A percentile compares a stretch with the other conserved stretches of the same genome.
phyloP scores from a whole-genome alignment of 1,284 basidiomycete species.

The Lentinus polychrous region DNA sequence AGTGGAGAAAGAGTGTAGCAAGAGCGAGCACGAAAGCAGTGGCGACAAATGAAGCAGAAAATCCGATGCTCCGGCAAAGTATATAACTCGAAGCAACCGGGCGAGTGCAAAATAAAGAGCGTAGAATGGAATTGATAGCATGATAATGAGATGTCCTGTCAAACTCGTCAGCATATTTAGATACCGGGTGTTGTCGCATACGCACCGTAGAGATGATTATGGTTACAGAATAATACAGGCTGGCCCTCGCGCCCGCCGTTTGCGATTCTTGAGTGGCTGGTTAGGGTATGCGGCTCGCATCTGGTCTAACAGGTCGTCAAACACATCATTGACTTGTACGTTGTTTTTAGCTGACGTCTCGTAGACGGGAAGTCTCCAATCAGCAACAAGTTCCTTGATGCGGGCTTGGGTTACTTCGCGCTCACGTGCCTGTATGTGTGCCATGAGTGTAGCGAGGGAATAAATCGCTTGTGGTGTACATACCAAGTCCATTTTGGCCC shows the following conservation, averaged over 20 bases:
- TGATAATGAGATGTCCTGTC: too few relatives aligned
- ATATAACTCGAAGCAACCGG: too few relatives aligned
- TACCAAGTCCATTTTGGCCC: conserved; percentile 79
- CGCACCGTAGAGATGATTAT: too few relatives aligned
- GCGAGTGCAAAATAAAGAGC: too few relatives aligned
- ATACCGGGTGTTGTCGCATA: too few relatives aligned
- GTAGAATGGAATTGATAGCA: too few relatives aligned
- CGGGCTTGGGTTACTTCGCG: conserved; percentile 68
- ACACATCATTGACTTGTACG: conserved; percentile 75
- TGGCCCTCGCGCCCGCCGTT: conserved; percentile 28
- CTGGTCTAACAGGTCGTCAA: conserved; percentile 71
- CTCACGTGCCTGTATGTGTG: conserved; percentile 45
- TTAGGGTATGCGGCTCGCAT: conserved; percentile 62
- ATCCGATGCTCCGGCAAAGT: too few relatives aligned
- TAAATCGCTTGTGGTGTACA: conserved; percentile 4
- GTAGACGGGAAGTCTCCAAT: conserved; percentile 75
- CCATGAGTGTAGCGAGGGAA: background rate
- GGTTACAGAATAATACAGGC: conserved; percentile 56
- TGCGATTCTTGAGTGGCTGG: conserved; percentile 26
- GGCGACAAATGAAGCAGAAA: too few relatives aligned
- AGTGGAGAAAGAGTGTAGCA: too few relatives aligned
- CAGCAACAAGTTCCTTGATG: conserved; percentile 57
- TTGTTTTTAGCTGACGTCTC: conserved; percentile 81
- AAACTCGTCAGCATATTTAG: too few relatives aligned
- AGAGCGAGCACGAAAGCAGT: too few relatives aligned